Conservation (phyloP, 2,329 filamentous ascomycete genomes). For the Aspergillus ochraceoroseus region DNA sequence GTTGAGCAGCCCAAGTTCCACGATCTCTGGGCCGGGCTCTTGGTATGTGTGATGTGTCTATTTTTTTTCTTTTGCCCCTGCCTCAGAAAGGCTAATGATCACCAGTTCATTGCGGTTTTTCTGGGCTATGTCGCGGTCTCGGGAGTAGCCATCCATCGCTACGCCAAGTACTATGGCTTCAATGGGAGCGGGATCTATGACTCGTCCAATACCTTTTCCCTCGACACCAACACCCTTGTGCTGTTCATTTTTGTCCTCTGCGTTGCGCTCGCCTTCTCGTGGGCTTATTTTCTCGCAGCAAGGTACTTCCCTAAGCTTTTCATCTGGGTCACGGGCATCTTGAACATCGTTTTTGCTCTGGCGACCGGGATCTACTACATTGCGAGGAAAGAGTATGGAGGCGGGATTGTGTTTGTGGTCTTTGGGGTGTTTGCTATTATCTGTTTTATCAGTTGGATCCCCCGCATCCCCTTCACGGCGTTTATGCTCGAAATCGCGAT, state of each 20-base stretch:
- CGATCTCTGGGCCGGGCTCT: slow-evolving; percentile 79
- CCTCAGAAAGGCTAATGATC: slow-evolving; percentile 4
- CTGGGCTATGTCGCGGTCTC: slow-evolving; percentile 72
- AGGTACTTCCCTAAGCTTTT: slow-evolving; percentile 80
- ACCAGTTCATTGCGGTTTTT: slow-evolving; percentile 63
- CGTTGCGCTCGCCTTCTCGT: slow-evolving; percentile 69
- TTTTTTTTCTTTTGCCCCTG: background rate
- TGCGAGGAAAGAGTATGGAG: slow-evolving; percentile 68
- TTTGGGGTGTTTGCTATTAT: slow-evolving; percentile 76
- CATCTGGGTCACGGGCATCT: slow-evolving; percentile 85
- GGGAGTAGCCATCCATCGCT: slow-evolving; percentile 69
- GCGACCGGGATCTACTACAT: slow-evolving; percentile 85
- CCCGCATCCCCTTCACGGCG: slow-evolving; percentile 82
- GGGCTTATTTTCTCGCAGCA: slow-evolving; percentile 69
- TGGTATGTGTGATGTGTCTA: slow-evolving; percentile 52
- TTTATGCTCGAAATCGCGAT: slow-evolving; percentile 84
- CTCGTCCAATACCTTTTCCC: slow-evolving; percentile 59
- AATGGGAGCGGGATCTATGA: slow-evolving; percentile 71
- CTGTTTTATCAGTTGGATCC: slow-evolving; percentile 85
- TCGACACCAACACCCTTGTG: slow-evolving; percentile 79
- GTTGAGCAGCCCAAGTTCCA: slow-evolving; percentile 81
- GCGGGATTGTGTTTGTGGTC: slow-evolving; percentile 79
- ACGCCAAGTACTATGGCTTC: slow-evolving; percentile 58
- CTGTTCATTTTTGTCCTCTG: slow-evolving; percentile 75
- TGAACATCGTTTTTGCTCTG: slow-evolving; percentile 80